phyloP scores from a whole-genome alignment of 176 grass and related monocot species.

The Juncus effusus region DNA sequence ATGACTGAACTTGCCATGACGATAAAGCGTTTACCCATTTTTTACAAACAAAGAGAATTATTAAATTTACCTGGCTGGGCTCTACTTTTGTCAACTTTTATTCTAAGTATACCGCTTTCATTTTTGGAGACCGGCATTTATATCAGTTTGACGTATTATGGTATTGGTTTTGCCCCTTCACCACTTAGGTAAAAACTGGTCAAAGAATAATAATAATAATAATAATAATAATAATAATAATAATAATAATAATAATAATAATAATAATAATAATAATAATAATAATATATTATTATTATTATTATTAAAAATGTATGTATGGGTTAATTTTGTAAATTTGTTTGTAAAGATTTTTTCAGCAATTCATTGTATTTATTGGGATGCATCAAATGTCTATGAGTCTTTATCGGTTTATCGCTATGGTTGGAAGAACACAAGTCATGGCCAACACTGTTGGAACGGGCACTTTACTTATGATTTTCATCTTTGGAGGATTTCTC shows the following conservation, averaged over 20 bases:
- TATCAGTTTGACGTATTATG: slow-evolving; percentile 84
- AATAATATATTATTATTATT: slow-evolving; percentile 11
- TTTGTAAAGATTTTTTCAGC: slow-evolving; percentile 64
- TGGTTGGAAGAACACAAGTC: slow-evolving; percentile 85
- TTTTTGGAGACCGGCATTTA: slow-evolving; percentile 79
- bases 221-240: too few relatives aligned
- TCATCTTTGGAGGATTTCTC: slow-evolving; percentile 72
- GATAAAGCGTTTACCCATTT: slow-evolving; percentile 80
- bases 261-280: neutral
- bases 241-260: neutral
- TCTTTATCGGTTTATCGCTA: slow-evolving; percentile 72
- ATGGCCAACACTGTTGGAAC: slow-evolving; percentile 67
- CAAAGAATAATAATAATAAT: too few relatives aligned
- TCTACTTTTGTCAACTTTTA: slow-evolving; percentile 67
- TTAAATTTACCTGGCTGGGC: slow-evolving; percentile 85
- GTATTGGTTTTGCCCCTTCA: slow-evolving; percentile 84
- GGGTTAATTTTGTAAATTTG: neutral
- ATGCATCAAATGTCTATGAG: slow-evolving; percentile 92
- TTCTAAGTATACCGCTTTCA: slow-evolving; percentile 70
- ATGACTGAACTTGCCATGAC: slow-evolving; percentile 95
- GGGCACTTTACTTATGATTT: slow-evolving; percentile 56
- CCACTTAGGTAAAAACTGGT: slow-evolving; percentile 46
- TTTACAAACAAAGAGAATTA: slow-evolving; percentile 90
- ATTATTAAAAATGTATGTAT: too few relatives aligned
- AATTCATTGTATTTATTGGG: slow-evolving; percentile 65